phyloP scores from a whole-genome alignment of 129 eudicot genomes.

The Sambucus nigra region DNA sequence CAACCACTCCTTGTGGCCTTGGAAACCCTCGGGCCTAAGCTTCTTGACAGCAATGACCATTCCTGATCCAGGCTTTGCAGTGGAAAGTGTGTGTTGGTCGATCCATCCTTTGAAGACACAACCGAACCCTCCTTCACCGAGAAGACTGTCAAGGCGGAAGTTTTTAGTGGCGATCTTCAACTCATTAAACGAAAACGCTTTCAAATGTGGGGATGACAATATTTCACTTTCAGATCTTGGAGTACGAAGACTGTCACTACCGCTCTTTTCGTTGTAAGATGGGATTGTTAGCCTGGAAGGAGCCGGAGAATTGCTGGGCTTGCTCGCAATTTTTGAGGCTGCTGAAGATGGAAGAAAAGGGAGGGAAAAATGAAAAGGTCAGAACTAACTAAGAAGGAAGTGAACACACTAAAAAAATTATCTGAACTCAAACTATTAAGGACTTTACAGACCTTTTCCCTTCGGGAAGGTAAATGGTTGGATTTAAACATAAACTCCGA shows the following conservation, averaged over 20 bases:
- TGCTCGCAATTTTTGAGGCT: conserved; percentile 34
- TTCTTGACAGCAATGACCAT: conserved; percentile 88
- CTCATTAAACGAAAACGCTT: conserved; percentile 58
- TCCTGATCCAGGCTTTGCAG: conserved; percentile 93
- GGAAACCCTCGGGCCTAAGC: conserved; percentile 91
- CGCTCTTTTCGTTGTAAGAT: conserved; percentile 40
- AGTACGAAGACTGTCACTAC: conserved; percentile 46
- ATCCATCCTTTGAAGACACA: conserved; percentile 95
- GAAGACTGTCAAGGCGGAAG: conserved; percentile 75
- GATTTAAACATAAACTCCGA: too few relatives aligned
- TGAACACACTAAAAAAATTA: too few relatives aligned
- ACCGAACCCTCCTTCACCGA: conserved; percentile 99
- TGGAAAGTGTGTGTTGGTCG: conserved; percentile 49
- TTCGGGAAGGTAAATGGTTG: too few relatives aligned
- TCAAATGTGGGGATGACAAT: conserved; percentile 53
- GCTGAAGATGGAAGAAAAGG: conserved; percentile 20
- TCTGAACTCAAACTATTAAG: too few relatives aligned
- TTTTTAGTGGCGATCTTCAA: conserved; percentile 75
- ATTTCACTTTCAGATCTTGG: conserved; percentile 80
- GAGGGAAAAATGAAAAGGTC: not conserved
- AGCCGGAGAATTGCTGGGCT: conserved; percentile 37
- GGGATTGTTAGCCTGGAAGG: conserved; percentile 45
- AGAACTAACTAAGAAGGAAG: too few relatives aligned
- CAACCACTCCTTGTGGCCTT: conserved; percentile 99
- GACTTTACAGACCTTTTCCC: too few relatives aligned